Conservation (phyloP, 2,329 filamentous ascomycete genomes). For the Dothidotthia symphoricarpi region DNA sequence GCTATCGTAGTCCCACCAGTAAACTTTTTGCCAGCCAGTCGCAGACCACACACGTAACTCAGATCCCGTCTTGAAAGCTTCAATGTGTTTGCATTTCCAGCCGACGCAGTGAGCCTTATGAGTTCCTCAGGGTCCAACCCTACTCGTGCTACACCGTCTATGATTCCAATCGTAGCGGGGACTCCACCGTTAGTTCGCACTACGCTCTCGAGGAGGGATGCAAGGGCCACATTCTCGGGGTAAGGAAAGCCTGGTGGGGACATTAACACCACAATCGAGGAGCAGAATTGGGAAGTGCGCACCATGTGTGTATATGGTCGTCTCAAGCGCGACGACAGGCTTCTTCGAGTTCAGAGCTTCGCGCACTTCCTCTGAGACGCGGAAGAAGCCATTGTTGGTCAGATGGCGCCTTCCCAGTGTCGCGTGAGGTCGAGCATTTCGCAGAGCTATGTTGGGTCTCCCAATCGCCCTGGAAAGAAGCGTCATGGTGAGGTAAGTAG, state of each 20-base stretch:
- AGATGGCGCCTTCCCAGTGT: conserved; percentile 22
- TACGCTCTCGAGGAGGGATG: conserved; percentile 74
- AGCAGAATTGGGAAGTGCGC: background rate
- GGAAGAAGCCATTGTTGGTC: conserved; percentile 56
- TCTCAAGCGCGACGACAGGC: conserved; percentile 90
- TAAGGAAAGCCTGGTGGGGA: conserved; percentile 61
- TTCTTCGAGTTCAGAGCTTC: conserved; percentile 71
- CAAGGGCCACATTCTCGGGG: conserved; percentile 71
- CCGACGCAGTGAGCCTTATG: conserved; percentile 62
- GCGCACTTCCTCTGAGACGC: conserved; percentile 76
- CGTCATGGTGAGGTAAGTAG: conserved; percentile 20
- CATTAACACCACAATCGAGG: conserved; percentile 6
- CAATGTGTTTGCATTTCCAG: conserved; percentile 64
- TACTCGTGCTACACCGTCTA: conserved; percentile 79
- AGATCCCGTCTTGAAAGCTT: conserved; percentile 90
- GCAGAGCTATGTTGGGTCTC: conserved; percentile 15
- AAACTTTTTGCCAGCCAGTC: conserved; percentile 63
- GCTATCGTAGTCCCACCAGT: conserved; percentile 93
- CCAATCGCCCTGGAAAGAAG: conserved; percentile 17
- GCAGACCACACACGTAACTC: conserved; percentile 73
- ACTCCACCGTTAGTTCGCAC: conserved; percentile 75
- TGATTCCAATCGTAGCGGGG: conserved; percentile 85
- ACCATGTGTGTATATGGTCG: conserved; percentile 96
- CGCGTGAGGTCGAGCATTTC: background rate
- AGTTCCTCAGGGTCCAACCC: conserved; percentile 74